Evolutionary conservation across 352 stramenopile species (phyloP).

Genomic region (Pythium coloratum): DNA sequence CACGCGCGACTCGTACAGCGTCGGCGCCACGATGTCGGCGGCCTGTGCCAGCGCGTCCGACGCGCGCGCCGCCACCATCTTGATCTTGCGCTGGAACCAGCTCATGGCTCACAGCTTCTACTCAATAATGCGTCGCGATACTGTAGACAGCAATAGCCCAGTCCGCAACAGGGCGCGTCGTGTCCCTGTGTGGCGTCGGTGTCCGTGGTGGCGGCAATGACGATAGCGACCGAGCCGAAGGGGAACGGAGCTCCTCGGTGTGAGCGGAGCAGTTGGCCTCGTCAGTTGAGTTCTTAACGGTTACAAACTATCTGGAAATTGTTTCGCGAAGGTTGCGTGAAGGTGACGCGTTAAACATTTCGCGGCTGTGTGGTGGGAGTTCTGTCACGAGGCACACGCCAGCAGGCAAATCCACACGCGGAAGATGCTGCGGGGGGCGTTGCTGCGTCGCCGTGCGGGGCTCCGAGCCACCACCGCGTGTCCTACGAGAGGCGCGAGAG

Average conservation of each 20-base stretch:
- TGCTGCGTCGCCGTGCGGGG: constrained; percentile 21
- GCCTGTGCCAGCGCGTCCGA: constrained; percentile 73
- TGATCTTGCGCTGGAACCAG: constrained; percentile 80
- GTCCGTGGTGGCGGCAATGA: neutral
- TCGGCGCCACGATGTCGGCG: constrained; percentile 74
- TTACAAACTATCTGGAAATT: constrained; percentile 2
- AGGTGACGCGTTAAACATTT: constrained; percentile 22
- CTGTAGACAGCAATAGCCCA: neutral
- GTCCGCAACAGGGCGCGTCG: neutral
- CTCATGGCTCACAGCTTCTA: constrained; percentile 34
- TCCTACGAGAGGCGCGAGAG: neutral
- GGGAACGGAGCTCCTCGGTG: constrained; percentile 3
- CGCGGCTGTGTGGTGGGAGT: constrained; percentile 11
- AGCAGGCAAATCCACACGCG: constrained; percentile 2
- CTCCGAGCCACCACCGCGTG: neutral
- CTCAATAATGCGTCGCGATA: neutral
- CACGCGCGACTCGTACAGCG: constrained; percentile 78
- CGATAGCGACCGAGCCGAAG: neutral
- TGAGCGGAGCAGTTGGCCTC: neutral
- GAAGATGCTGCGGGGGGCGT: constrained; percentile 14
- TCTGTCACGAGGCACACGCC: constrained; percentile 17
- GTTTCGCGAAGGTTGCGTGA: constrained; percentile 23
- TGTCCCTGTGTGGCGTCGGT: neutral
- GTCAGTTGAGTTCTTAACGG: constrained; percentile 3
- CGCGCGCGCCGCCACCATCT: constrained; percentile 69